These are phyloP conservation scores for Cladosporium sp. DNA, from an alignment of 2,329 filamentous ascomycete species.

Conservation along the genomic window DNA sequence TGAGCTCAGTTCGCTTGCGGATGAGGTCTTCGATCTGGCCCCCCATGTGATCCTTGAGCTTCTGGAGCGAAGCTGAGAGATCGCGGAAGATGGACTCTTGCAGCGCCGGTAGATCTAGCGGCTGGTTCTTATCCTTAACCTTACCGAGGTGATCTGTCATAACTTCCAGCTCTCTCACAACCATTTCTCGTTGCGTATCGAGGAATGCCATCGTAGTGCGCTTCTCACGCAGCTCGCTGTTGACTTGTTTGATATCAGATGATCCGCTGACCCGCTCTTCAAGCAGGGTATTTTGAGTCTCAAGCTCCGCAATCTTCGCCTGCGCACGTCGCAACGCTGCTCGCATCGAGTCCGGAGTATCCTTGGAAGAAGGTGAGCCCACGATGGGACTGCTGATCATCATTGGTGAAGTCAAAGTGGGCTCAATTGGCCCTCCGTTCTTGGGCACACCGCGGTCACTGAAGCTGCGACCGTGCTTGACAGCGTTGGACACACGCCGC, in stretches of 20 bases:
- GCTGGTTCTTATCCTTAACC: conserved; percentile 78
- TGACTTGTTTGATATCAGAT: conserved; percentile 70
- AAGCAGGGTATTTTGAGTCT: conserved; percentile 68
- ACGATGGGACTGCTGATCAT: conserved; percentile 45
- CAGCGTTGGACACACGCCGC: conserved; percentile 86
- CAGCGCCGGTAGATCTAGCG: conserved; percentile 74
- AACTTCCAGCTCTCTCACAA: conserved; percentile 87
- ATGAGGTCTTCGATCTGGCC: conserved; percentile 83
- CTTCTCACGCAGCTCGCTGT: conserved; percentile 87
- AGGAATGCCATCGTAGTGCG: conserved; percentile 92
- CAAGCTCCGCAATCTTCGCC: conserved; percentile 81
- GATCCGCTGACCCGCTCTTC: conserved; percentile 58
- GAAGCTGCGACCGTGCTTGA: conserved; percentile 87
- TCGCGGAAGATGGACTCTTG: conserved; percentile 64
- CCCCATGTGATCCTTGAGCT: conserved; percentile 77
- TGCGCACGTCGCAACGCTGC: conserved; percentile 80
- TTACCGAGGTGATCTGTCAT: conserved; percentile 84
- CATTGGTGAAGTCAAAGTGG: conserved; percentile 26
- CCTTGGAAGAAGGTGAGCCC: conserved; percentile 51
- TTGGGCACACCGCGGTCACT: conserved; percentile 58
- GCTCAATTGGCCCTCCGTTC: conserved; percentile 14
- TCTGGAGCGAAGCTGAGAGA: conserved; percentile 63
- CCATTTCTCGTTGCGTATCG: conserved; percentile 92
- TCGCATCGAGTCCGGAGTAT: conserved; percentile 54
- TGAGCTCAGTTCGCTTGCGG: conserved; percentile 77